Percentiles rank a stretch among this genome's conserved stretches.
Conservation (phyloP, 331 rosid species). For the Rhamnella rubrinervis region DNA sequence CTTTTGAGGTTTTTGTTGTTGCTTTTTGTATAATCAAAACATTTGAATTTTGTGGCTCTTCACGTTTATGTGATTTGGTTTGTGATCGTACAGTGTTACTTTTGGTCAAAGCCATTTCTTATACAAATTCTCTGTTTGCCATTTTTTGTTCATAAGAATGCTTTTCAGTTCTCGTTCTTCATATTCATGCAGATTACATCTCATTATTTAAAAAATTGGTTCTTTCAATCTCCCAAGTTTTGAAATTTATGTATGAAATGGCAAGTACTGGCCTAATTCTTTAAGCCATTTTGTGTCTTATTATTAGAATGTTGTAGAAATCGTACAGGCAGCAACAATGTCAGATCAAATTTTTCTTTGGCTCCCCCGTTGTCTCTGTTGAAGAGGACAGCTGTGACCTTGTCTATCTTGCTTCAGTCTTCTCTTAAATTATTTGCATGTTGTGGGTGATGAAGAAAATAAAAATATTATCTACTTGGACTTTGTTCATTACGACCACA, state of each 20-base stretch:
- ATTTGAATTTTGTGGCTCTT: slow-evolving; percentile 36
- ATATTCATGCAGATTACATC: no score
- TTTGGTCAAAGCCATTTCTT: not conserved
- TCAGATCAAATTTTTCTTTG: not conserved
- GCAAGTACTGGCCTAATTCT: no score
- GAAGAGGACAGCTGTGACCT: slow-evolving; percentile 1
- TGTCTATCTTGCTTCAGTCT: not conserved
- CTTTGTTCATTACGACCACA: not conserved
- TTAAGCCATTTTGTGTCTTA: no score
- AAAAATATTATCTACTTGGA: not conserved
- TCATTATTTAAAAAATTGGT: no score
- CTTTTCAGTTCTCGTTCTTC: no score
- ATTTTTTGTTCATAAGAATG: no score
- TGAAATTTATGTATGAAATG: no score
- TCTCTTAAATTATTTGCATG: not conserved
- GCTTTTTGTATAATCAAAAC: slow-evolving; percentile 43
- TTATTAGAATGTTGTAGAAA: no score
- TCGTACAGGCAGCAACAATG: not conserved
- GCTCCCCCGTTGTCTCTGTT: not conserved
- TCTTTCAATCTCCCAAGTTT: no score
- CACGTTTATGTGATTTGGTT: slow-evolving; percentile 40
- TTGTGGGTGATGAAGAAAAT: not conserved
- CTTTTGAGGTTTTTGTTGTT: slow-evolving; percentile 24
- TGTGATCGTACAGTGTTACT: not conserved
- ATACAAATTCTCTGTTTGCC: no score